phyloP scores from a whole-genome alignment of 2,329 filamentous ascomycete species.

The Teratosphaeria pseudoeucalypti region DNA sequence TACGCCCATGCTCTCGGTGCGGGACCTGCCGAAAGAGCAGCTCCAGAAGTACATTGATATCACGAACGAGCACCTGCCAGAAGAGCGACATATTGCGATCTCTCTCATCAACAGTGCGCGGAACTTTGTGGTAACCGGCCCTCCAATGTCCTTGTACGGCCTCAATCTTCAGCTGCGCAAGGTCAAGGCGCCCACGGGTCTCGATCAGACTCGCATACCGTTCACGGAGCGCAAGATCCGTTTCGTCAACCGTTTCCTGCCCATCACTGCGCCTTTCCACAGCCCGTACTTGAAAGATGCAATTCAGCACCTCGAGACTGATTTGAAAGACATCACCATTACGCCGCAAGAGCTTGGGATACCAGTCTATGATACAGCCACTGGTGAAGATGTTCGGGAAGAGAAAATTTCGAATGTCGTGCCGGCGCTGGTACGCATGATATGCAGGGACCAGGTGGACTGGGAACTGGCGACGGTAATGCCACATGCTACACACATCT shows the following conservation, averaged over 20 bases:
- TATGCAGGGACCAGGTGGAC: conserved; percentile 85
- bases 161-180: conserved; percentile 91
- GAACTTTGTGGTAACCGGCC: conserved; percentile 93
- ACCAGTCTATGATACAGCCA: conserved; percentile 82
- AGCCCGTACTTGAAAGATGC: conserved; percentile 84
- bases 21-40: conserved; percentile 75
- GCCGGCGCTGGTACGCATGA: conserved; percentile 77
- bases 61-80: conserved; percentile 90
- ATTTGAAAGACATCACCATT: conserved; percentile 74
- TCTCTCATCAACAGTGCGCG: conserved; percentile 94
- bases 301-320: conserved; percentile 71
- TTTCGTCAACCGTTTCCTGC: conserved; percentile 93
- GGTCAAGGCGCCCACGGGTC: conserved; percentile 91
- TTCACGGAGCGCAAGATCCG: conserved; percentile 93
- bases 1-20: conserved; percentile 95
- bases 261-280: conserved; percentile 96
- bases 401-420: conserved; percentile 68
- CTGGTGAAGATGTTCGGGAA: conserved; percentile 69
- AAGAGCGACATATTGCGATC: conserved; percentile 86
- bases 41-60: conserved; percentile 95
- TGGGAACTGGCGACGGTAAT: conserved; percentile 95
- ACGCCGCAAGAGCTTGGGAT: conserved; percentile 64
- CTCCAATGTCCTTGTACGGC: conserved; percentile 91
- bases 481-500: conserved; percentile 78
- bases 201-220: conserved; percentile 89